These are phyloP conservation scores for Phaeophleospora eucalypticola DNA, from an alignment of 2,329 filamentous ascomycete species.

Conservation along the genomic window DNA sequence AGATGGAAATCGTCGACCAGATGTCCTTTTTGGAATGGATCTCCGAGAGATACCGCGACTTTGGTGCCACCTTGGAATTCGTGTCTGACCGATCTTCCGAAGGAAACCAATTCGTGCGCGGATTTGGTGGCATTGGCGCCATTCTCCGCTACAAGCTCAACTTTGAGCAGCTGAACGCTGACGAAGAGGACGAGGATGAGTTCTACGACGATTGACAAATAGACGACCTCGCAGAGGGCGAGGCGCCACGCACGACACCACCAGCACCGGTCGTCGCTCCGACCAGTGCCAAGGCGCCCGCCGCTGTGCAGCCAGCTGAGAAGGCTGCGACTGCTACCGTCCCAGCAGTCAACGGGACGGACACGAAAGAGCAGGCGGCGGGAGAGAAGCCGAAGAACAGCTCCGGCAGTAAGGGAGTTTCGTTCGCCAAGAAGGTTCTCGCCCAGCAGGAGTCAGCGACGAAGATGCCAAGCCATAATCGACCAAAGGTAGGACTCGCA, in stretches of 20 bases:
- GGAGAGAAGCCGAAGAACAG: slow-evolving; percentile 4
- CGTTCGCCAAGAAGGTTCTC: slow-evolving; percentile 20
- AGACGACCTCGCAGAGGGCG: slow-evolving; percentile 60
- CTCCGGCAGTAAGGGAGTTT: slow-evolving; percentile 7
- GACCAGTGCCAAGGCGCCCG: slow-evolving; percentile 54
- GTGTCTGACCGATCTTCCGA: slow-evolving; percentile 96
- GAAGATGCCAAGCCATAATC: slow-evolving; percentile 20
- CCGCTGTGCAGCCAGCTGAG: slow-evolving; percentile 34
- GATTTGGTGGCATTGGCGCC: slow-evolving; percentile 96
- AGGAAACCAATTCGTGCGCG: slow-evolving; percentile 99
- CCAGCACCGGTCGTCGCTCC: slow-evolving; percentile 25
- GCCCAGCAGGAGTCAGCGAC: slow-evolving; percentile 16
- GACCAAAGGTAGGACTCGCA: slow-evolving; percentile 28
- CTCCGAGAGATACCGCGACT: slow-evolving; percentile 96
- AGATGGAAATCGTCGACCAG: slow-evolving; percentile 90
- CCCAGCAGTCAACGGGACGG: slow-evolving; percentile 24
- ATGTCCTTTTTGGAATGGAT: slow-evolving; percentile 99
- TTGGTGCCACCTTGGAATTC: slow-evolving; percentile 91
- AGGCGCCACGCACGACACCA: slow-evolving; percentile 70
- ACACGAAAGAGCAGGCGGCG: slow-evolving; percentile 5
- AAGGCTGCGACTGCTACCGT: slow-evolving; percentile 28
- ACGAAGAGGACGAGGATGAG: slow-evolving; percentile 69
- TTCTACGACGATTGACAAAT: slow-evolving; percentile 94
- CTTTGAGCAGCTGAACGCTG: slow-evolving; percentile 95
- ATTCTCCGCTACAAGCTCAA: slow-evolving; percentile 99